Conservation (phyloP, 2,329 filamentous ascomycete species). For the Pseudocercospora fijiensis region DNA sequence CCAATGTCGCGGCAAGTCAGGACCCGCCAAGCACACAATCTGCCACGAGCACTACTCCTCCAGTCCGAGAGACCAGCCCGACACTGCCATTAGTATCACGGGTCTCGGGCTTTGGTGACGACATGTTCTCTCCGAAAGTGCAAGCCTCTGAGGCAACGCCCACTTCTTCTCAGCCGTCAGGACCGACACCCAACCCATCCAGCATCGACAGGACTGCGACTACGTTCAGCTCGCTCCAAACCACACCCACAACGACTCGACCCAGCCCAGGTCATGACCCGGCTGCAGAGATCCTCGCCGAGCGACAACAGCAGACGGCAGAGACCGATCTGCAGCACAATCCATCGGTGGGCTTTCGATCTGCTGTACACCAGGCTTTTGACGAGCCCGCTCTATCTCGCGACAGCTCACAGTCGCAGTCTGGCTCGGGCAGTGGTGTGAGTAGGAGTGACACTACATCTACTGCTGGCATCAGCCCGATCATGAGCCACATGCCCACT, state of each 20-base stretch:
- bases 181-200: not conserved
- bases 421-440: conserved; percentile 21
- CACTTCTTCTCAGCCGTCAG: conserved; percentile 1
- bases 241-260: conserved; percentile 20
- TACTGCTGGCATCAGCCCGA: conserved; percentile 64
- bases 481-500: conserved; percentile 59
- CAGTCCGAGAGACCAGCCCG: conserved; percentile 24
- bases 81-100: conserved; percentile 46
- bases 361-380: conserved; percentile 64
- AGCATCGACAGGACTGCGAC: conserved; percentile 10
- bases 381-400: conserved; percentile 58
- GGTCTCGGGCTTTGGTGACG: conserved; percentile 45
- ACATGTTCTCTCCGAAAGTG: conserved; percentile 30
- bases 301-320: conserved; percentile 15
- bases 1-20: not conserved
- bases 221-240: conserved; percentile 24
- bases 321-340: conserved; percentile 48
- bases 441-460: conserved; percentile 60
- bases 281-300: conserved; percentile 22
- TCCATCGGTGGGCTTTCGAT: conserved; percentile 48
- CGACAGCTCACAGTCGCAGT: conserved; percentile 38
- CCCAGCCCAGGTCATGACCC: conserved; percentile 18
- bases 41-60: not conserved
- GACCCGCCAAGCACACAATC: conserved; percentile 1
- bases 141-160: conserved; percentile 9